Evolutionary conservation across 2,329 filamentous ascomycete species (phyloP).

Genomic region (Periglandula ipomoeae): DNA sequence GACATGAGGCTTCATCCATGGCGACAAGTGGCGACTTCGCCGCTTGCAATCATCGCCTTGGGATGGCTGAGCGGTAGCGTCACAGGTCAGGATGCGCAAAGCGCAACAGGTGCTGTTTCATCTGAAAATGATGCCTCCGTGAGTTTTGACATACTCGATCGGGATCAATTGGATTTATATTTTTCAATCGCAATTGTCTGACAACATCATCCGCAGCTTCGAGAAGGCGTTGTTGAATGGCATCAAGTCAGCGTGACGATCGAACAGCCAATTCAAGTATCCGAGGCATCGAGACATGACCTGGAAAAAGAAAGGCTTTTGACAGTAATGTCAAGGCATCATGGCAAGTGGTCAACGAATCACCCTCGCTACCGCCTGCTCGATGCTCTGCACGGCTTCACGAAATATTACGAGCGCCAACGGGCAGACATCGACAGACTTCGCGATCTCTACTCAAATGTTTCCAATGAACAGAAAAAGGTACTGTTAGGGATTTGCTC

Average conservation of each 20-base stretch:
- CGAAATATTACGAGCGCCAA: conserved; percentile 24
- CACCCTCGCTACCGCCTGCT: conserved; percentile 31
- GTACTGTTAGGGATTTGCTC: too few relatives aligned
- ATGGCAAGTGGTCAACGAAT: conserved; percentile 23
- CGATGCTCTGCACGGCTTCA: conserved; percentile 29
- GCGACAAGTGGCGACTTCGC: not conserved
- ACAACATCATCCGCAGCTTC: not conserved
- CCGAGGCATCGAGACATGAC: conserved; percentile 17
- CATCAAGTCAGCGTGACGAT: conserved; percentile 19
- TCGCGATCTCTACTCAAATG: conserved; percentile 26
- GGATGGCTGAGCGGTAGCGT: not conserved
- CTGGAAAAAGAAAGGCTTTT: conserved; percentile 23
- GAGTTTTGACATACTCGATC: not conserved
- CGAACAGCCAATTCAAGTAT: conserved; percentile 12
- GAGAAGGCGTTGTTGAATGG: conserved; percentile 13
- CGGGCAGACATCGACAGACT: conserved; percentile 27
- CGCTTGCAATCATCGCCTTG: not conserved
- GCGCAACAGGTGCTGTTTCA: not conserved
- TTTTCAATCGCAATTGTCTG: too few relatives aligned
- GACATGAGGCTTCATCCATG: not conserved
- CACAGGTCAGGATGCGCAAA: not conserved
- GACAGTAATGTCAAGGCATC: conserved; percentile 17
- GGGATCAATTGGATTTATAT: too few relatives aligned
- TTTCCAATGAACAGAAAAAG: conserved; percentile 23
- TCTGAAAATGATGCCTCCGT: not conserved